Base-by-base conservation (phyloP, 2,329 filamentous ascomycete species). In the Tolypocladium cylindrosporum region DNA sequence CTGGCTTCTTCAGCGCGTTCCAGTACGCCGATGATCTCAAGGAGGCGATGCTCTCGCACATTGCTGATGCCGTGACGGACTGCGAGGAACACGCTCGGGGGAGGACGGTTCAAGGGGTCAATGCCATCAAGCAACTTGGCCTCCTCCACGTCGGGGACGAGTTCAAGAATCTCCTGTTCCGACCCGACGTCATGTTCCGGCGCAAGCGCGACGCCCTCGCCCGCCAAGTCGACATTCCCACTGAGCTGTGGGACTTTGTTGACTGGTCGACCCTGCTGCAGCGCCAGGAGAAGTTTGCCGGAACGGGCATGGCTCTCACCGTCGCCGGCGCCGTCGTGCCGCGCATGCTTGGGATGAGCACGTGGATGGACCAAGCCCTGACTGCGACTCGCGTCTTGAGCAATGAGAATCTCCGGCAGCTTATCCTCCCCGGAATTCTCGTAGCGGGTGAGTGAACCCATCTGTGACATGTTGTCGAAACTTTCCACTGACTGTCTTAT, bases 11-110 rank as follows among this genome's bases (percentile, higher is more conserved):
- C 62, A 85, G 83, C 45, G 91, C 88, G 2, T 97, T 96, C 75
- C 83, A 91, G 63, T 99, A 95, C 69, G 94, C 94, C 3, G 94
- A 99, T 63, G 91, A 96, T 60, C 79, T 97, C 61, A 96, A 96
- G 72, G 81, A 88, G 61, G 92, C 91, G 4, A 97, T 99, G 87
- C 80, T 99, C 16, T 86, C 91, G 27, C 87, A 92, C 65, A 92
- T 99, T 53, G 84, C 91, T 2, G 82, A 86, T 10, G 87, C 90
- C 0, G 91, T 97, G 10, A 79, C 80, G 4, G 75, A 79, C 41
- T 97, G 91, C 67, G 94, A 99, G 74, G 88, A 96, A 60, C 84
- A 90, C 62, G 94, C 91, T n/a, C 85, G 92, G 16, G 75, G 75
- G 39, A 87, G 85, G 75, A 90, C 92, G 0, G 86, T 93, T 0